These are phyloP conservation scores for Epicoccum nigrum DNA, from an alignment of 2,329 filamentous ascomycete genomes.

Conservation along the genomic window DNA sequence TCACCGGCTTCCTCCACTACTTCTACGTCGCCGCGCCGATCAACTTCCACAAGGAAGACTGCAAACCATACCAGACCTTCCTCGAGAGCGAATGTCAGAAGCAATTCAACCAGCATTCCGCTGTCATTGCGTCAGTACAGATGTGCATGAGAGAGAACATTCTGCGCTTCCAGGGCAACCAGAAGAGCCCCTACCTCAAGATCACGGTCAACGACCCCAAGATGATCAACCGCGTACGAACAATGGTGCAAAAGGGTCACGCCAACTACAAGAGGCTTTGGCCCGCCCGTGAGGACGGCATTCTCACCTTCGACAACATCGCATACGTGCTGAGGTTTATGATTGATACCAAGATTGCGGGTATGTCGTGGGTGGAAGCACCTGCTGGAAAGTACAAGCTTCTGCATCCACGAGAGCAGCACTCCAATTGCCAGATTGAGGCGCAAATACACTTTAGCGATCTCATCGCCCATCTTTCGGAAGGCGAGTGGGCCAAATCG, in stretches of 20 bases:
- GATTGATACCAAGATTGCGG: constrained; percentile 93
- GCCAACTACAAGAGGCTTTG: constrained; percentile 93
- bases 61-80: constrained; percentile 76
- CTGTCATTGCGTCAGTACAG: constrained; percentile 78
- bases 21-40: constrained; percentile 90
- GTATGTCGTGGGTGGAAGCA: constrained; percentile 97
- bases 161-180: constrained; percentile 92
- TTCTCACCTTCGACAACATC: constrained; percentile 94
- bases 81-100: constrained; percentile 78
- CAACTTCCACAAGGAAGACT: constrained; percentile 79
- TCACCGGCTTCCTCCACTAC: constrained; percentile 95
- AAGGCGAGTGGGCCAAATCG: constrained; percentile 98
- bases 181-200: constrained; percentile 89
- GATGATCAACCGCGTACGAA: constrained; percentile 76
- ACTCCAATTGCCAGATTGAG: constrained; percentile 97
- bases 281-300: constrained; percentile 66
- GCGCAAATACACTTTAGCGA: constrained; percentile 82
- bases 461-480: constrained; percentile 82
- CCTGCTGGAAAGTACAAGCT: constrained; percentile 75
- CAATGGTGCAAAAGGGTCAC: constrained; percentile 73
- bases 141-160: constrained; percentile 88
- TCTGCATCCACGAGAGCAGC: constrained; percentile 67
- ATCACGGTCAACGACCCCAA: constrained; percentile 92
- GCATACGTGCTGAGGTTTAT: constrained; percentile 96
- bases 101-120: constrained; percentile 62